phyloP scores from a whole-genome alignment of 352 stramenopile species.

The Hyaloperonospora arabidopsidis region DNA sequence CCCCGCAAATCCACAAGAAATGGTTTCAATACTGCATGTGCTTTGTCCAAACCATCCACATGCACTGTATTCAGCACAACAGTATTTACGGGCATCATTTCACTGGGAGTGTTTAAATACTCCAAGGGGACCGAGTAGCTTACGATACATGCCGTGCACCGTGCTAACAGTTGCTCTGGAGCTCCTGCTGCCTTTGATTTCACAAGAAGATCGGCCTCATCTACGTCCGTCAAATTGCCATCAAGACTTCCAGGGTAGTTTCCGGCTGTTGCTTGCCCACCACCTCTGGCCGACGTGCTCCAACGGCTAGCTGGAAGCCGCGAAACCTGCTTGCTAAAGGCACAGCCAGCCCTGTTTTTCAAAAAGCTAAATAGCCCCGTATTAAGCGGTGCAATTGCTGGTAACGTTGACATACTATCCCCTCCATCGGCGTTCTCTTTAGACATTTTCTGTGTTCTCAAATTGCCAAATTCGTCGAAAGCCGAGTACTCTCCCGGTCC shows the following conservation, averaged over 20 bases:
- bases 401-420: conserved; percentile 4
- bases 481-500: conserved; percentile 54
- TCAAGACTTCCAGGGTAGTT: conserved; percentile 19
- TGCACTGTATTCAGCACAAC: conserved; percentile 40
- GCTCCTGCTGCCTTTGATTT: conserved; percentile 17
- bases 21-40: conserved; percentile 40
- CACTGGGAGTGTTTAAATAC: conserved; percentile 42
- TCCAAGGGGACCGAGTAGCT: conserved; percentile 46
- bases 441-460: conserved; percentile 42
- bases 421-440: conserved; percentile 4
- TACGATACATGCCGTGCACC: conserved; percentile 42
- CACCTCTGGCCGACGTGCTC: conserved; percentile 15
- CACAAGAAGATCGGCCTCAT: conserved; percentile 21
- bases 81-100: conserved; percentile 51
- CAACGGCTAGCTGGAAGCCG: conserved; percentile 28
- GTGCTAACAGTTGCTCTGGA: conserved; percentile 41
- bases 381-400: conserved; percentile 32
- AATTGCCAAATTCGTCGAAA: conserved; percentile 77
- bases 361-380: conserved; percentile 69
- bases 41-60: conserved; percentile 36
- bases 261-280: conserved; percentile 8
- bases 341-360: conserved; percentile 57
- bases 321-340: conserved; percentile 63
- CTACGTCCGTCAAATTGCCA: conserved; percentile 42
- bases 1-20: conserved; percentile 49